Percentiles rank a stretch among this genome's conserved stretches.
phyloP scores from a whole-genome alignment of 768 basidiomycete genomes.

The Hypholoma fasciculare region DNA sequence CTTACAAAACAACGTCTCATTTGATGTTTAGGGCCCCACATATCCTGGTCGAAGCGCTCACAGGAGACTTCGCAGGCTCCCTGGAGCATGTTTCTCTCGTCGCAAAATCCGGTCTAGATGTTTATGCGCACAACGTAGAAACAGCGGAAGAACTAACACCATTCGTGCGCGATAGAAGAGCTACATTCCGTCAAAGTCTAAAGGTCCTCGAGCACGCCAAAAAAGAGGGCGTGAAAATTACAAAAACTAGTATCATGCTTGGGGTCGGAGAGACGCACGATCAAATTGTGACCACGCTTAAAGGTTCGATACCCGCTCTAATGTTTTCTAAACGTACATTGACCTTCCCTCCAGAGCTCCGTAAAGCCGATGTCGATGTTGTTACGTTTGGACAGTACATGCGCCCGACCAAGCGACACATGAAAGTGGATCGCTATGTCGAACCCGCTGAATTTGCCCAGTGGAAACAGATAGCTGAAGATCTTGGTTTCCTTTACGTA shows the following conservation, averaged over 20 bases:
- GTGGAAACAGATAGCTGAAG: conserved; percentile 90
- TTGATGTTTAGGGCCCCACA: conserved; percentile 72
- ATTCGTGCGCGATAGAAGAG: conserved; percentile 92
- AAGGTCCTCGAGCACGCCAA: conserved; percentile 83
- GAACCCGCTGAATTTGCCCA: conserved; percentile 89
- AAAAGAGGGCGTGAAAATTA: conserved; percentile 79
- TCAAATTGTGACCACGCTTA: conserved; percentile 79
- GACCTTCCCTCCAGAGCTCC: conserved; percentile 61
- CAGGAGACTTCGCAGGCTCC: conserved; percentile 89
- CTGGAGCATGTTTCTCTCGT: conserved; percentile 76
- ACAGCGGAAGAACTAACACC: conserved; percentile 95
- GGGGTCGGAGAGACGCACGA: conserved; percentile 91
- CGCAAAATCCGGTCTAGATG: conserved; percentile 92
- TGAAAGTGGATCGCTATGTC: conserved; percentile 98
- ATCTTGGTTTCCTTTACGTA: conserved; percentile 95
- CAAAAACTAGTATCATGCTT: conserved; percentile 99
- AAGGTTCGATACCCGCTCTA: conserved; percentile 51
- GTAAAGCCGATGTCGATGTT: conserved; percentile 88
- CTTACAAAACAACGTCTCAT: background rate
- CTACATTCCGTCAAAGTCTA: conserved; percentile 85
- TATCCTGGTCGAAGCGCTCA: conserved; percentile 95
- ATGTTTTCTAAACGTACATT: background rate
- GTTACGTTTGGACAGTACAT: conserved; percentile 99
- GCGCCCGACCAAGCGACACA: conserved; percentile 98
- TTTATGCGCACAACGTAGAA: conserved; percentile 98